Evolutionary conservation across 225 moss, liverwort and hornwort species (phyloP).

Genomic region (Neckera pumila): DNA sequence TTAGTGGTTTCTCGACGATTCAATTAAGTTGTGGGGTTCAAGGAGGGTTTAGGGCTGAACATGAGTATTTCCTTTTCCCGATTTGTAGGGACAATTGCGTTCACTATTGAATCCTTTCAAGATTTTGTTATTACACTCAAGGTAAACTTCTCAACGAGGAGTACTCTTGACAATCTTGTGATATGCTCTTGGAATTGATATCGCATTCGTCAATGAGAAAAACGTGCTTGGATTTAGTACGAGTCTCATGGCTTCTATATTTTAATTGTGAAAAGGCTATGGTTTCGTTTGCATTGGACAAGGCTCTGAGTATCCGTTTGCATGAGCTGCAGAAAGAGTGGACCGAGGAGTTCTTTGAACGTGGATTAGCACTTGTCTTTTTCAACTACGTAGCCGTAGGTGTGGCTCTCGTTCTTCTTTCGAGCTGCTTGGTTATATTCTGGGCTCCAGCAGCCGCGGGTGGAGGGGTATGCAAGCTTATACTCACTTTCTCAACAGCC

Average conservation of each 20-base stretch:
- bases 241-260: not conserved
- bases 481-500: not conserved
- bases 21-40: not conserved
- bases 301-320: not conserved
- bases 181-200: not conserved
- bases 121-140: conserved; percentile 25
- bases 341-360: conserved; percentile 34
- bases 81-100: conserved; percentile 30
- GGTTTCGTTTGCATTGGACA: not conserved
- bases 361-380: conserved; percentile 42
- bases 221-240: not conserved
- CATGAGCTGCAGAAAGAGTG: conserved; percentile 46
- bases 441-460: conserved; percentile 82
- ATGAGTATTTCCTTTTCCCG: not conserved
- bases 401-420: conserved; percentile 49
- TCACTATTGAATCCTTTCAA: conserved; percentile 29
- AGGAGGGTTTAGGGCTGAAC: not conserved
- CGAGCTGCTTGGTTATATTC: conserved; percentile 68
- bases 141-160: not conserved
- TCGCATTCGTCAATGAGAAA: not conserved
- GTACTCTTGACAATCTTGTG: not conserved
- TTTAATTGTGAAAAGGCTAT: not conserved
- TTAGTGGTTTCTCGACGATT: not conserved
- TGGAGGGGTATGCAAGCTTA: conserved; percentile 57
- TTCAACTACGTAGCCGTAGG: conserved; percentile 51